Conservation (phyloP, 208 protist genomes). For the Novymonas esmeraldas region DNA sequence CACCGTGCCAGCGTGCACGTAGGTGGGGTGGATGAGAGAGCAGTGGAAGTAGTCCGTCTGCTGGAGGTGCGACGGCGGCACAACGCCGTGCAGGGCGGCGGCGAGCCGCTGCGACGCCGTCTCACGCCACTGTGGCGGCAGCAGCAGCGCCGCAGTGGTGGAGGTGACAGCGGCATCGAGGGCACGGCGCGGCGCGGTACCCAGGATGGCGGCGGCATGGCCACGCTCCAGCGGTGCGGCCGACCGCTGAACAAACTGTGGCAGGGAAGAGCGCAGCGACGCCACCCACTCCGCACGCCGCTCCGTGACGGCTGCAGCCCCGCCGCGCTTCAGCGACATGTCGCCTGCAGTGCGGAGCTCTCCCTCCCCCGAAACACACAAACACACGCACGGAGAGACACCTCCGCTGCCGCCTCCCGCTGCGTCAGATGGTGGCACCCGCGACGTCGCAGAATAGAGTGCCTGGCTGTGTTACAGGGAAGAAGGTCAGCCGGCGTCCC, state of each 20-base stretch:
- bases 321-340: constrained; percentile 1
- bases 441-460: too few relatives aligned
- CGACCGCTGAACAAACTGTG: constrained; percentile 13
- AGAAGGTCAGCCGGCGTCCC: too few relatives aligned
- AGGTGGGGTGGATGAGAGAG: constrained; percentile 79
- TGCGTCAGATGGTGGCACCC: too few relatives aligned
- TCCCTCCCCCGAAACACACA: background rate
- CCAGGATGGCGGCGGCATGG: constrained; percentile 5
- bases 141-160: constrained; percentile 7
- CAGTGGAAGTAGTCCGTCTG: constrained; percentile 70
- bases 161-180: constrained; percentile 13
- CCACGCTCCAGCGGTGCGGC: constrained; percentile 6
- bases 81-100: constrained; percentile 43
- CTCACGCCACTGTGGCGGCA: constrained; percentile 32
- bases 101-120: constrained; percentile 30
- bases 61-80: constrained; percentile 28
- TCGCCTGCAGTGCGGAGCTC: background rate
- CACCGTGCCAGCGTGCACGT: constrained; percentile 24
- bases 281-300: constrained; percentile 26
- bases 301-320: constrained; percentile 9
- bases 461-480: too few relatives aligned
- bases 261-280: constrained; percentile 15
- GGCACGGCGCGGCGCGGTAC: constrained; percentile 6
- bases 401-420: too few relatives aligned
- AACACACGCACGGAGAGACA: too few relatives aligned